These are phyloP conservation scores for Pleurozium schreberi DNA, from an alignment of 225 moss, liverwort and hornwort species.

Conservation along the genomic window DNA sequence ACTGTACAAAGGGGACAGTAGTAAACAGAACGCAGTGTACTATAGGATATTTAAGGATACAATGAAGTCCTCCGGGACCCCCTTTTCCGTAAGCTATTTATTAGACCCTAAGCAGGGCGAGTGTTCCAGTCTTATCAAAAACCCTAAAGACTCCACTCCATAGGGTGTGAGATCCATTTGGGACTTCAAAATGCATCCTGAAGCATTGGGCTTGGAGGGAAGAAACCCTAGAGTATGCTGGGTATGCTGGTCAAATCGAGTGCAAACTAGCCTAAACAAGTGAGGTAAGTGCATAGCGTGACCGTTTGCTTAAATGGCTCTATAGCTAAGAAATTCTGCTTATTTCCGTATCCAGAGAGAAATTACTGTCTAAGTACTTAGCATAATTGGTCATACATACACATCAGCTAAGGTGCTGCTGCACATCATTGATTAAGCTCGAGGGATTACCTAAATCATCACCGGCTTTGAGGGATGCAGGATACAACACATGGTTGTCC, in stretches of 20 bases:
- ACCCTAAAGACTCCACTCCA: background rate
- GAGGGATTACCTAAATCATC: constrained; percentile 53
- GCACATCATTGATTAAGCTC: background rate
- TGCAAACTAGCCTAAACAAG: background rate
- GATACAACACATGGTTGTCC: constrained; percentile 58
- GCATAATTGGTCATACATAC: background rate
- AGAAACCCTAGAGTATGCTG: background rate
- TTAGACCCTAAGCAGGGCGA: background rate
- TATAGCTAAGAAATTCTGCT: background rate
- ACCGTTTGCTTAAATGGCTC: background rate
- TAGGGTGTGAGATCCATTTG: background rate
- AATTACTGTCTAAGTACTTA: background rate
- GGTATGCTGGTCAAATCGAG: background rate
- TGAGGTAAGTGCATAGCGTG: background rate
- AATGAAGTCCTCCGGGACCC: background rate
- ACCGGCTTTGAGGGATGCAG: constrained; percentile 90
- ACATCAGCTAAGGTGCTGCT: background rate
- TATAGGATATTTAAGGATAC: background rate
- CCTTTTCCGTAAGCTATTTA: background rate
- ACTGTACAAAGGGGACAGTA: background rate
- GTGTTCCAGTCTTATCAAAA: background rate
- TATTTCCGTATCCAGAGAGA: background rate
- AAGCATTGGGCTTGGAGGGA: background rate
- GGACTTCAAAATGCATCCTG: background rate
- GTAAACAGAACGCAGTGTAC: background rate